Base-by-base conservation (phyloP, 345 rosid genomes). In the Melastoma malabathricum region DNA sequence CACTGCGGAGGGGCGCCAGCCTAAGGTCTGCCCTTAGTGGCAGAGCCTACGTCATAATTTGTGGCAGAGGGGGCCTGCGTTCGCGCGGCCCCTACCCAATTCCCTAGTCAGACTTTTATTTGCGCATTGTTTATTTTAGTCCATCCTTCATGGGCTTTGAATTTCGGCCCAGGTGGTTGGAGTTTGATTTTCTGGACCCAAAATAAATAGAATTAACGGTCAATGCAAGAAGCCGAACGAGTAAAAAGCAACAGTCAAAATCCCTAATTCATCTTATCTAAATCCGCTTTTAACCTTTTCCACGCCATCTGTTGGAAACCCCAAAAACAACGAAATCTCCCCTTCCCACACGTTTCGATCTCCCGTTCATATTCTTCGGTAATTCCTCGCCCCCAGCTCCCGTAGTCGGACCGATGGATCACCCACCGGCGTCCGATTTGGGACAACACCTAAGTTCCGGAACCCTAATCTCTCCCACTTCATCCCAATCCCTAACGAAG, bases 401-500 rank as follows among this genome's bases (percentile, higher is more conserved):
- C 41, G 10, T 34, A 9, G 12, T 34, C 41, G 41, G 10, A 22
- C 1, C 41, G 41, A 60, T 60, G 64, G 46, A 60, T 34, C 44
- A 39, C 4, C 61, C 57, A 31, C 57, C 50, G 18, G 53, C 1
- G 52, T 17, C 44, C 57, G 43, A 18, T n/a, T 34, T 6, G 17
- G 20, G 46, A 50, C 81, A 34, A 50, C 81, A 34, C 12, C 41
- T 34, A 2, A 34, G 12, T 9, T 34, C 41, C 12, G 41, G 41
- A 34, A 29, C 79, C 23, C 67, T 57, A 25, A 62, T 56, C 18
- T 66, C 90, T 6, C 87, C 88, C 16, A 77, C 89, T 29, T 73
- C 83, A 15, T 90, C 96, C 51, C 79, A 76, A 23, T 86, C 92
- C 18, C 74, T 86, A 0, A 90, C 94, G 10, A 79, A 83, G 60